Conservation (phyloP, 805 yeast genomes). For the Dipodascopsis uninucleata region DNA sequence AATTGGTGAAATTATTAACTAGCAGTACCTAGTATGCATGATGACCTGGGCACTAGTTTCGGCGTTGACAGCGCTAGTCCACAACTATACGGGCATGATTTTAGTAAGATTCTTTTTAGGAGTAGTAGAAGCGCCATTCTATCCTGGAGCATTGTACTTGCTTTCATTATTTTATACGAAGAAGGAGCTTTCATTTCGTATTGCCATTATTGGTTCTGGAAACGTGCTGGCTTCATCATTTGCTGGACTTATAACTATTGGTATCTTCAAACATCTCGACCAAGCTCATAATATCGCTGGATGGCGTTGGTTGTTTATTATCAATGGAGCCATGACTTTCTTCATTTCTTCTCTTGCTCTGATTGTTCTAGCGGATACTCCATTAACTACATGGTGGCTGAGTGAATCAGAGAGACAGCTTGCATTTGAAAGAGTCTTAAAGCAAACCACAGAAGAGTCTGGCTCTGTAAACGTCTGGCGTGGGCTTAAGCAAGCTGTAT, state of each 20-base stretch:
- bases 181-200: conserved; percentile 47
- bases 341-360: no score
- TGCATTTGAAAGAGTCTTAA: conserved; percentile 15
- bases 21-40: conserved; percentile 46
- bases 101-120: conserved; percentile 51
- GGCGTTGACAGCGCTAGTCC: conserved; percentile 31
- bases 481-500: not conserved
- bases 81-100: conserved; percentile 44
- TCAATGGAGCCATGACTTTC: conserved; percentile 48
- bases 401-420: conserved; percentile 18
- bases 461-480: not conserved
- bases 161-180: conserved; percentile 48
- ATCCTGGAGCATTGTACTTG: conserved; percentile 36
- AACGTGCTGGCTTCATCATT: conserved; percentile 56
- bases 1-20: no score
- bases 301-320: conserved; percentile 48
- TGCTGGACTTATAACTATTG: conserved; percentile 54
- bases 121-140: conserved; percentile 50
- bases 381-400: conserved; percentile 30
- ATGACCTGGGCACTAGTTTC: conserved; percentile 42
- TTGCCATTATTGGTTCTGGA: conserved; percentile 49
- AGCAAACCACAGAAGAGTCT: conserved; percentile 33
- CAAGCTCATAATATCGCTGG: conserved; percentile 40
- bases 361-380: conserved; percentile 49
- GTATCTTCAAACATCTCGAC: conserved; percentile 48